Base-by-base conservation (phyloP, 2,329 filamentous ascomycete species). In the Elsinoe fawcettii region DNA sequence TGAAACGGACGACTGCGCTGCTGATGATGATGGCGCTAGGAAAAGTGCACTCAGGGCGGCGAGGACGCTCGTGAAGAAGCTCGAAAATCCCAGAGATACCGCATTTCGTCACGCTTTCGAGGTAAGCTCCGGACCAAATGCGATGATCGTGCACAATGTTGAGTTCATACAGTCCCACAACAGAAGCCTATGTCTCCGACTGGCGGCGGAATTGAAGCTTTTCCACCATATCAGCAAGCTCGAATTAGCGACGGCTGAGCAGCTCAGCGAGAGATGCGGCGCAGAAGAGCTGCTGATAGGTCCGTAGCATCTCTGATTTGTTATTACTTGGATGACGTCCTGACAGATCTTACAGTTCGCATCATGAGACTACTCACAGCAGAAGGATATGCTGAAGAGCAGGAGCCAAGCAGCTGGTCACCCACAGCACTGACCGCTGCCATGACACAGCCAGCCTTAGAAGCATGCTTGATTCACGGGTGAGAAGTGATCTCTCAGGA, bases 381-480 rank as follows among this genome's bases (percentile, higher is more conserved):
- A 4, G 46, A 51, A 34, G 46, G 46, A 16, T 51, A 51, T 51
- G 25, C 46, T 3, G 25, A 16, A 14, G 27, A 51, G 14, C 16
- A n/a, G n/a, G n/a, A n/a, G 16, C 5, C 20, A 12, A 30, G 27
- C 3, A 18, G 6, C 14, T 51, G 27, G 25, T 32, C 46, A 20
- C 16, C 46, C 5, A 51, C 46, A n/a, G 25, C 6, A 2, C 27
- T 51, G 5, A 4, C 25, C 2, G 5, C 12, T 16, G 25, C 25
- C n/a, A 32, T 51, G 46, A 51, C 27, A 2, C 14, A 34, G 2
- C 23, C 25, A 5, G 14, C 46, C 2, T 1, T 51, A 3, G 46
- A 51, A n/a, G 46, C 46, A 20, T 51, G 46, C n/a, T 14, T 51
- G 20, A 12, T 51, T 7, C 46, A 51, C 30, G 34, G 46, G 46